A percentile compares a stretch with the other conserved stretches of the same genome.
phyloP scores from a whole-genome alignment of 2,329 filamentous ascomycete genomes.

The Pseudocercospora ulei region DNA sequence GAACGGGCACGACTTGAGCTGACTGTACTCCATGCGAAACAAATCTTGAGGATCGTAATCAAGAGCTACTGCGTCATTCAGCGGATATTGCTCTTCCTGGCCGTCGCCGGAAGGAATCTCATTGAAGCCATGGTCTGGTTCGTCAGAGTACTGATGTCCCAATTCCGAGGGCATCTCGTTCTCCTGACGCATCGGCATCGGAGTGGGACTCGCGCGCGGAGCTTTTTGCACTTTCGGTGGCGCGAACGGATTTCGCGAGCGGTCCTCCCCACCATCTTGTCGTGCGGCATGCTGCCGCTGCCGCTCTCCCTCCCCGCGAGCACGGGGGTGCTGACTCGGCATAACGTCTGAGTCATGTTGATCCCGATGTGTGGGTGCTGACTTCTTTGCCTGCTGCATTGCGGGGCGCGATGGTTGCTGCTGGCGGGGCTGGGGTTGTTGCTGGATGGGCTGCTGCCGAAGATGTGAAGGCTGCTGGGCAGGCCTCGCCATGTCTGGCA shows the following conservation, averaged over 20 bases:
- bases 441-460: background rate
- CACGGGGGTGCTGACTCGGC: background rate
- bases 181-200: background rate
- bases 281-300: background rate
- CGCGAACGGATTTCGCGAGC: background rate
- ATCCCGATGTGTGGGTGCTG: background rate
- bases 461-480: background rate
- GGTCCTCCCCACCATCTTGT: background rate
- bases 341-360: background rate
- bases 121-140: background rate
- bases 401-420: background rate
- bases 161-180: background rate
- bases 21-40: constrained; percentile 24
- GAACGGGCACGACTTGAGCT: constrained; percentile 28
- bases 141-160: constrained; percentile 4
- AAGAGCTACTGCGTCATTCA: constrained; percentile 19
- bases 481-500: constrained; percentile 1
- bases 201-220: background rate
- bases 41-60: constrained; percentile 29
- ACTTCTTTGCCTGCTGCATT: background rate
- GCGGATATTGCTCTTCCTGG: constrained; percentile 3
- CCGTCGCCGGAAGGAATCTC: background rate
- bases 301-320: background rate
- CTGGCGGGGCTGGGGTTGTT: background rate
- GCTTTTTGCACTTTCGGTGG: background rate